These are phyloP conservation scores for Panaeolus cyanescens DNA, from an alignment of 768 basidiomycete genomes.

Conservation along the genomic window DNA sequence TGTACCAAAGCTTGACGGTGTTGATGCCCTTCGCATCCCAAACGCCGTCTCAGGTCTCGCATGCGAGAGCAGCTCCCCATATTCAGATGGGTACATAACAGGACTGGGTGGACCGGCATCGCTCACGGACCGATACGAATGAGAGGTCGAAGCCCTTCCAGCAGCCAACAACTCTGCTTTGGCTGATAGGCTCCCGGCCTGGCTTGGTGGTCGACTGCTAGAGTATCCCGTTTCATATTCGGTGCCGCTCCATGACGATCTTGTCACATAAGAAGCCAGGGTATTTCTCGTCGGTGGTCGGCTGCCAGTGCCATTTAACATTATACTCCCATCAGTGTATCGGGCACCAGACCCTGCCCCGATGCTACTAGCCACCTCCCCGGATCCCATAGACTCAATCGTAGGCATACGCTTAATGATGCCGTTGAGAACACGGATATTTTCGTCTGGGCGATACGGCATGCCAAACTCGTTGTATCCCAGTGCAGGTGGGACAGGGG, in stretches of 20 bases:
- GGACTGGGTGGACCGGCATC: background rate
- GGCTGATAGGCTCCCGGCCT: constrained; percentile 33
- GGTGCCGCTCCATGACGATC: constrained; percentile 16
- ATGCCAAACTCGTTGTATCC: constrained; percentile 51
- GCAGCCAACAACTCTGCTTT: constrained; percentile 30
- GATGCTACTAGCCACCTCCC: constrained; percentile 47
- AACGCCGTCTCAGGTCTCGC: constrained; percentile 12
- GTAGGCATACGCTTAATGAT: constrained; percentile 78
- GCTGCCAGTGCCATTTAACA: constrained; percentile 25
- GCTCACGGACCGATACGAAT: background rate
- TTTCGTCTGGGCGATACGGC: constrained; percentile 49
- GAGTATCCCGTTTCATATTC: constrained; percentile 19
- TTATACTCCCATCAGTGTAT: constrained; percentile 17
- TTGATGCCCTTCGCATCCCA: constrained; percentile 9
- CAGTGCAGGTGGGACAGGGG: constrained; percentile 29
- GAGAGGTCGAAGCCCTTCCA: background rate
- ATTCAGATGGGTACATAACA: constrained; percentile 24
- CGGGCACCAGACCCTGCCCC: constrained; percentile 16
- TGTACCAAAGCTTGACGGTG: constrained; percentile 12
- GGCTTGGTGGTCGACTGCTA: constrained; percentile 36
- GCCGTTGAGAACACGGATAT: constrained; percentile 62
- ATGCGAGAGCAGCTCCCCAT: constrained; percentile 32
- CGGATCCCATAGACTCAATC: constrained; percentile 75
- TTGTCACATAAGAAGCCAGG: constrained; percentile 25
- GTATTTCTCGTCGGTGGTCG: constrained; percentile 43